A percentile compares a stretch with the other conserved stretches of the same genome.
Conservation (phyloP, 805 yeast genomes). For the Metschnikowia dekortorum region DNA sequence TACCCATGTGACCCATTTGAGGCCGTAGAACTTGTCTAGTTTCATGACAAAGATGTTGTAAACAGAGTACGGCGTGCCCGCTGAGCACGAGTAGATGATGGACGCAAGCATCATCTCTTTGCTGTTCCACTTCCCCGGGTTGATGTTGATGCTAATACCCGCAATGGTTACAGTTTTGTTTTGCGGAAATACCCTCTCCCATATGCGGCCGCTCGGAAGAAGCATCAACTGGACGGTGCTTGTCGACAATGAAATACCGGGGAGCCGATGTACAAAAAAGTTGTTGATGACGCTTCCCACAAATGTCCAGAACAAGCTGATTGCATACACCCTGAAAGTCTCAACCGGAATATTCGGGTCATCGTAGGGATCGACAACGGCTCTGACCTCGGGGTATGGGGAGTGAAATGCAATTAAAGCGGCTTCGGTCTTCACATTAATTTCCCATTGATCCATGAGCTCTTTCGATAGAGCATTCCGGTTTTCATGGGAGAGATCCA, state of each 20-base stretch:
- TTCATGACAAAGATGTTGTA: conserved; percentile 43
- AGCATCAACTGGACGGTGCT: conserved; percentile 39
- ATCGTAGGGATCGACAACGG: conserved; percentile 57
- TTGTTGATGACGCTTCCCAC: conserved; percentile 54
- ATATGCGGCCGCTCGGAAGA: conserved; percentile 36
- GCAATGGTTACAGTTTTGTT: conserved; percentile 21
- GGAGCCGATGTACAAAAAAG: conserved; percentile 53
- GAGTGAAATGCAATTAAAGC: conserved; percentile 41
- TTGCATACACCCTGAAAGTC: conserved; percentile 52
- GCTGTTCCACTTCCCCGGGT: conserved; percentile 42
- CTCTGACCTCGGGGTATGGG: conserved; percentile 64
- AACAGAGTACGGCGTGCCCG: conserved; percentile 39
- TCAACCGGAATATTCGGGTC: conserved; percentile 47
- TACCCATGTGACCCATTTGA: conserved; percentile 44
- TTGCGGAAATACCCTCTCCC: conserved; percentile 31
- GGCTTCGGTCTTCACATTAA: conserved; percentile 40
- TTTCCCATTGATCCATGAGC: conserved; percentile 18
- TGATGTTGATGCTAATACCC: conserved; percentile 25
- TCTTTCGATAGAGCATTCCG: not conserved
- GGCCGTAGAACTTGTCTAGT: conserved; percentile 37
- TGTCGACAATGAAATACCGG: conserved; percentile 40
- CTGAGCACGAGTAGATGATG: conserved; percentile 40
- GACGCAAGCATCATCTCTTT: conserved; percentile 45
- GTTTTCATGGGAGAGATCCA: not conserved
- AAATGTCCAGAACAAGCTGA: conserved; percentile 49